Base-by-base conservation (phyloP, 2,329 filamentous ascomycete genomes). In the Nemania sp. region DNA sequence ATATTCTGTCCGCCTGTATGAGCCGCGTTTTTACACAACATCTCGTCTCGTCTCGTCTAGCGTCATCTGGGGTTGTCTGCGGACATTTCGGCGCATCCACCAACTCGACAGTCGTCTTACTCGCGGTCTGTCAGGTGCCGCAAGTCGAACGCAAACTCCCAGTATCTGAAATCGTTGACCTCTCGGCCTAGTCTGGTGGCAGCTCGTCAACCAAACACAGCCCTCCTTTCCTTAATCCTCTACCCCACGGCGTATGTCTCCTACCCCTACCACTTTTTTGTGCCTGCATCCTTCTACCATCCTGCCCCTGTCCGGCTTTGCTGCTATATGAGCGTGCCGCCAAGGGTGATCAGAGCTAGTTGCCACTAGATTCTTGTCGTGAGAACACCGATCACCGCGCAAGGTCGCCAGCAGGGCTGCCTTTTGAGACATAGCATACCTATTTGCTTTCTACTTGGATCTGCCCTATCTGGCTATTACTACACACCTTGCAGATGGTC, bases 191-290 rank as follows among this genome's bases (percentile, higher is more conserved):
- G 20, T 48, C 18, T 29, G 18, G 40, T n/a, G 17, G 18, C 15
- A 3, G 13, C 29, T 35, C 37, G 35, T 49, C 34, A 1, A 12
- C n/a, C n/a, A n/a, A n/a, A n/a, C 13, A 39, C 37, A 17, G 43
- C 39, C 25, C 15, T 43, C 20, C 42, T 32, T 40, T 25, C 25
- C 29, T 18, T 34, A n/a, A n/a, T n/a, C n/a, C n/a, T n/a, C n/a
- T n/a, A n/a, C n/a, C 5, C 52, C 59, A 62, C 15, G 60, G 59
- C 21, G 35, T 39, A 39, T 39, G 11, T 12, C 35, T 39, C 15
- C 15, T 39, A 11, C 15, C 35, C 35, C 35, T 39, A 11, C 15
- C 35, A 7, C 25, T 29, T 29, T 7, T 29, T 7, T 3, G 3
- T 3, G 25, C 4, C 7, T 29, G 4, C 25, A 29, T 29, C 25